Base-by-base conservation (phyloP, 768 basidiomycete genomes). In the Podaxis sp. region DNA sequence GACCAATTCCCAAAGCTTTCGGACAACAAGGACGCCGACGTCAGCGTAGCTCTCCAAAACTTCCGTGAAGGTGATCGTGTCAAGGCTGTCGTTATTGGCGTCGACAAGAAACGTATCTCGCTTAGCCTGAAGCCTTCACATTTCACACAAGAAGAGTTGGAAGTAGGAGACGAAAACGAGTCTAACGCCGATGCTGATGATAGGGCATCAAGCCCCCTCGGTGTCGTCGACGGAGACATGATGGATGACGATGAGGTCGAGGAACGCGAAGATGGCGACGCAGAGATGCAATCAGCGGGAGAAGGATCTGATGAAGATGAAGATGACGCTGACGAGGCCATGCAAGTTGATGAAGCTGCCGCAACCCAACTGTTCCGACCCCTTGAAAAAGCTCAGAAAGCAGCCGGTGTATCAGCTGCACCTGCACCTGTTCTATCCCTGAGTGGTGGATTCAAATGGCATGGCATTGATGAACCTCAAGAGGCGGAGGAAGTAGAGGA, bases 71-170 rank as follows among this genome's bases (percentile, higher is more conserved):
- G 94, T 4, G 95, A 99, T 74, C 82, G 80, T 42, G 92, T 98
- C 64, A 92, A 89, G 73, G 92, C 90, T 1, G 73, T 88, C 54
- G 82, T 99, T 48, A 73, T 89, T 40, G 83, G 83, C 8, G 80
- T 96, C 58, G 89, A 95, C 65, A 80, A 82, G 28, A 88, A 88
- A 63, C 92, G 89, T 68, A 87, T 88, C 51, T 93, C 94, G 63
- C 80, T 99, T 61, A 89, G 92, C 56, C 79, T 99, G 61, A 98
- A 96, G 73, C 92, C 93, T 26, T 96, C 95, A 28, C 87, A 91
- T 73, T 96, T 97, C 72, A 75, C 70, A 48, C 86, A 85, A 26
- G 86, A 87, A 52, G 90, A 90, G 64, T 82, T 87, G 55, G 74
- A 79, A 4, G 75, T 69, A 24, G 70, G 73, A 13, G 64, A 63